Base-by-base conservation (phyloP, 2,329 filamentous ascomycete species). In the Calonectria naviculata region DNA sequence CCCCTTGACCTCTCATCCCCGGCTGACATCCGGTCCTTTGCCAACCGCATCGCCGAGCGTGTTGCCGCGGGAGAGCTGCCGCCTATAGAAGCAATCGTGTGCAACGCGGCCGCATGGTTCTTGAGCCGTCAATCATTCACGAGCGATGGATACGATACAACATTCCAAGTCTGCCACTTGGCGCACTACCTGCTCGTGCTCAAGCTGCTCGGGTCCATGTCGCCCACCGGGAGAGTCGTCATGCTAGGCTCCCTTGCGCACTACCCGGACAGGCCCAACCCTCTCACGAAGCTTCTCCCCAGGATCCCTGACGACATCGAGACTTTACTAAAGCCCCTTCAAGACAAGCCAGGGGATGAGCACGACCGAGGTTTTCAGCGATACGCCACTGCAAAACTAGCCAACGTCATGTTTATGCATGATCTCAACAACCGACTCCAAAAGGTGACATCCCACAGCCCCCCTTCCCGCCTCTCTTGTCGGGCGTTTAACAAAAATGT, bases 341-440 rank as follows among this genome's bases (percentile, higher is more conserved):
- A 47, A 0, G 74, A 78, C 10, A 19, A 28, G 1, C 34, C 52
- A 4, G 76, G 76, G 0, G 47, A 71, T 3, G 74, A 74, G 9
- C 62, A 78, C 15, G 71, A 75, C 12, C 67, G 70, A 12, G 77
- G 77, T 1, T 79, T 79, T 3, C 74, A 78, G 38, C 60, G 75
- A 3, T 79, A 79, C 10, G 75, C 68, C 5, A 74, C 69, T 1
- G 54, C 76, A 0, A 79, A 79, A 21, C 36, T 79, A 6, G 72
- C 72, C 0, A 78, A 78, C 61, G 68, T 78, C 21, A 73, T 78
- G 69, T 76, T 78, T n/a, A 78, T 78, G 77, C 67, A 76, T 1
- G 75, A 79, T 2, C 68, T 78, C 1, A 76, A 75, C 41, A 21
- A n/a, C 10, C 73, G 54, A 12, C 44, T 79, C 0, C 56, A 65